A percentile compares a stretch with the other conserved stretches of the same genome.
phyloP scores from a whole-genome alignment of 116 monocot genomes.

The Zostera marina region DNA sequence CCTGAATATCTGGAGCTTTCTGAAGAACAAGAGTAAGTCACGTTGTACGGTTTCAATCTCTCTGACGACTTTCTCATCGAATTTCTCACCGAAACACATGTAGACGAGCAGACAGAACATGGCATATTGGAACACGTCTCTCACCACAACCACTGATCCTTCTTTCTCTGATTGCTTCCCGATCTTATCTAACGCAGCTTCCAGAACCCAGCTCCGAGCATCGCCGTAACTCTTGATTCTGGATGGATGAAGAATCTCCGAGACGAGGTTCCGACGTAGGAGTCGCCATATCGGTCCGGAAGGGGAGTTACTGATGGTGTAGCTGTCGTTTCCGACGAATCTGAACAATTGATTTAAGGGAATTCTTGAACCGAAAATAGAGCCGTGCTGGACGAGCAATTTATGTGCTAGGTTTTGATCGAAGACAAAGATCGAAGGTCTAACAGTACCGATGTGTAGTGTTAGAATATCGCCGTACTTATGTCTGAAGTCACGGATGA shows the following conservation, averaged over 20 bases:
- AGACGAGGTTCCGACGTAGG: slow-evolving; percentile 17
- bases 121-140: slow-evolving; percentile 8
- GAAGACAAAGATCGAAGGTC: slow-evolving; percentile 12
- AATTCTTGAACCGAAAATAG: slow-evolving; percentile 9
- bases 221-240: not conserved
- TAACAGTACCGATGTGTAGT: slow-evolving; percentile 14
- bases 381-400: slow-evolving; percentile 11
- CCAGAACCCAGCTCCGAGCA: slow-evolving; percentile 9
- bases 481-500: slow-evolving; percentile 7
- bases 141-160: not conserved
- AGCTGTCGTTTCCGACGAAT: not conserved
- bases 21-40: not conserved
- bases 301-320: slow-evolving; percentile 5
- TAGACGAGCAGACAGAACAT: slow-evolving; percentile 17
- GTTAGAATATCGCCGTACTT: slow-evolving; percentile 12
- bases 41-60: slow-evolving; percentile 7
- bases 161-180: not conserved
- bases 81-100: slow-evolving; percentile 24
- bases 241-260: slow-evolving; percentile 14
- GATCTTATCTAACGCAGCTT: slow-evolving; percentile 3
- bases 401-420: slow-evolving; percentile 12
- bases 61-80: slow-evolving; percentile 9
- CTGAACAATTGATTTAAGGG: not conserved
- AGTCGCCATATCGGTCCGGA: slow-evolving; percentile 21
- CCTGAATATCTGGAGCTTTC: slow-evolving; percentile 2